Evolutionary conservation across 2,329 filamentous ascomycete genomes (phyloP), one percentile per base, ranked within the genome.

Genomic region (Gaeumannomyces tritici): DNA sequence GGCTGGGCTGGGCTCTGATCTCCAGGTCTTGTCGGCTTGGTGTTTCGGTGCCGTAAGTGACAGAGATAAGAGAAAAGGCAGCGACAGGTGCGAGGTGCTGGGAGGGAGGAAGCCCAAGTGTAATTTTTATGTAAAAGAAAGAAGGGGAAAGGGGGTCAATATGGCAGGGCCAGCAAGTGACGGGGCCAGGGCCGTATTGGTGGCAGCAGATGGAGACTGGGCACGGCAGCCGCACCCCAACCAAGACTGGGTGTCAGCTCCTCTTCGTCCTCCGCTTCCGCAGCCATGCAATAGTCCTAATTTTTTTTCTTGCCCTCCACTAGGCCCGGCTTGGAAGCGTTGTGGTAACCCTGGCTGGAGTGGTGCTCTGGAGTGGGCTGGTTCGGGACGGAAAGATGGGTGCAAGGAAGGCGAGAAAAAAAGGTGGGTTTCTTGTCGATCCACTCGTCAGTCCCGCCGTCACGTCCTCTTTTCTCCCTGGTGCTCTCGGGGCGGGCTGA

Each of bases 101-200:
- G 35, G 73, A 75, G 74, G 73, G 70, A 71, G 70, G 73, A 51
- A 51, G 42, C 71, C 74, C 74, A 73, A 56, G 60, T 57, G 60
- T 61, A 61, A 61, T 61, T 77, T 78, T 78, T 79, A 79, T 77
- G 77, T 79, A 79, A 79, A 77, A 75, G 70, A 74, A 77, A 76
- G 71, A 69, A 65, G 67, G 66, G 63, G 62, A 61, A 63, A 67
- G 66, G 70, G 69, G 71, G 67, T 69, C 68, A 61, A 33, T 35
- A 55, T 33, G 59, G 42, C 15, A 27, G 33, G 33, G 26, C 57
- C 57, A 35, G 42, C 57, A 33, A 59, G 29, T 24, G 57, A 42
- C 33, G 33, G 35, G 33, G 55, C 27, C 24, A 18, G 13, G 27
- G 26, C 55, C 27, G 55, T 29, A 27, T 56, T 27, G 35, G 35